phyloP scores from a whole-genome alignment of 345 rosid species.

The Rhodamnia argentea region DNA sequence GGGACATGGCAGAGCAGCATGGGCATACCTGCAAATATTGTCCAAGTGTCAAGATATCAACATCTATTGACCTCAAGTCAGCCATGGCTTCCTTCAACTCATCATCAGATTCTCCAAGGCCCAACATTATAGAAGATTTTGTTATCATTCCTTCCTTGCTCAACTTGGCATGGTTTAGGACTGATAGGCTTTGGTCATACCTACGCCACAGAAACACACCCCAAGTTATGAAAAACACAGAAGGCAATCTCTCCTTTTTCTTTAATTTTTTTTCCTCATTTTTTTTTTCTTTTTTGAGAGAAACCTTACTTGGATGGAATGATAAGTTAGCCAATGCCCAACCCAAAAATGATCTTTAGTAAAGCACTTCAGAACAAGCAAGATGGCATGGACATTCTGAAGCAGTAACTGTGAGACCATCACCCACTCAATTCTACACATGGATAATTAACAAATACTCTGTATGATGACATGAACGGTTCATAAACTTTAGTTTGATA shows the following conservation, averaged over 20 bases:
- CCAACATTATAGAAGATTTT: constrained; percentile 96
- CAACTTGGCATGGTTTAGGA: constrained; percentile 76
- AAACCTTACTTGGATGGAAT: neutral
- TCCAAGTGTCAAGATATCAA: constrained; percentile 90
- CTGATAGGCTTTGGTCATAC: constrained; percentile 90
- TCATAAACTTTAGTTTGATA: neutral
- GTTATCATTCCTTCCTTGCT: constrained; percentile 81
- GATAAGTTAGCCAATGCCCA: neutral
- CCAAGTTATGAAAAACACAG: neutral
- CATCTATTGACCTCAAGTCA: constrained; percentile 83
- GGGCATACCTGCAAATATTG: constrained; percentile 89
- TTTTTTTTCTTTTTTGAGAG: neutral
- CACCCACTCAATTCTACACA: neutral
- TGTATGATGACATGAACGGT: neutral
- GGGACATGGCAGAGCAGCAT: neutral
- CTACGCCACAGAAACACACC: constrained; percentile 23
- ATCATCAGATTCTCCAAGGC: constrained; percentile 91
- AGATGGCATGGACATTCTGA: neutral
- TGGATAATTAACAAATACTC: neutral
- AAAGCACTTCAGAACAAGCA: neutral
- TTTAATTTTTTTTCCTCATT: neutral
- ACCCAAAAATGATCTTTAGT: neutral
- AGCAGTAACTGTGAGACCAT: neutral
- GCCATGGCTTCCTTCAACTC: constrained; percentile 82
- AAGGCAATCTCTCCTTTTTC: neutral